A percentile compares a stretch with the other conserved stretches of the same genome.
These are phyloP conservation scores for Thelephora terrestris DNA, from an alignment of 1,284 basidiomycete genomes.

Conservation along the genomic window DNA sequence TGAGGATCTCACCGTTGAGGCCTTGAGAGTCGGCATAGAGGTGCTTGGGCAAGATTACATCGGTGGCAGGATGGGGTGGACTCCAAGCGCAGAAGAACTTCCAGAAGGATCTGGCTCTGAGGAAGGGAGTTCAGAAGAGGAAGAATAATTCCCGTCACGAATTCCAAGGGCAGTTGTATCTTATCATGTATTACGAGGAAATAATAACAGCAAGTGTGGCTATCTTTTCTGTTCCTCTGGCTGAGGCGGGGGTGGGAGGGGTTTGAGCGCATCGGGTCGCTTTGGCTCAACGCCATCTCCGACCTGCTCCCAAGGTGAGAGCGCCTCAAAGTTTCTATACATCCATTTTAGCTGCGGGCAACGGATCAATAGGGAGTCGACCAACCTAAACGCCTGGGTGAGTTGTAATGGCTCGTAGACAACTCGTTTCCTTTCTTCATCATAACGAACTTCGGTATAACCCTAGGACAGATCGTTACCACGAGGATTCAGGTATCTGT, in stretches of 20 bases:
- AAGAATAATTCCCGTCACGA: conserved; percentile 1
- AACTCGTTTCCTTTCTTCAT: conserved; percentile 97
- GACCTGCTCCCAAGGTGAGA: conserved; percentile 96
- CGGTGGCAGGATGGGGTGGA: conserved; percentile 73
- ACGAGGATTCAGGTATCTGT: conserved; percentile 2
- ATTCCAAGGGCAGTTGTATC: conserved; percentile 4
- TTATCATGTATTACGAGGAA: conserved; percentile 4
- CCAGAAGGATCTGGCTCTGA: neutral
- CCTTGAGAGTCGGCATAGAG: conserved; percentile 72
- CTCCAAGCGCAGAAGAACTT: conserved; percentile 18
- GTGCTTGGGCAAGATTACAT: conserved; percentile 84
- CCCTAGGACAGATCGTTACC: conserved; percentile 39
- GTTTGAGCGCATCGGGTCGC: conserved; percentile 64
- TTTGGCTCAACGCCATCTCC: conserved; percentile 73
- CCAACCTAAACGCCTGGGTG: conserved; percentile 93
- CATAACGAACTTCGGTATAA: conserved; percentile 96
- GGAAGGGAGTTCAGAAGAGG: neutral
- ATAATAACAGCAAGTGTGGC: conserved; percentile 11
- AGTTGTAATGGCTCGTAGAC: conserved; percentile 97
- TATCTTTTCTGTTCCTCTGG: conserved; percentile 61
- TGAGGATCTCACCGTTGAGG: conserved; percentile 84
- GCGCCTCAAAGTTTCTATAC: conserved; percentile 83
- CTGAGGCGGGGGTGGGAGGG: conserved; percentile 59
- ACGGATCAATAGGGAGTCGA: conserved; percentile 1
- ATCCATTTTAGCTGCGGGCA: neutral